Evolutionary conservation across 441 rosid species (phyloP), one percentile per base, ranked within the genome.

Genomic region (Breynia disticha): DNA sequence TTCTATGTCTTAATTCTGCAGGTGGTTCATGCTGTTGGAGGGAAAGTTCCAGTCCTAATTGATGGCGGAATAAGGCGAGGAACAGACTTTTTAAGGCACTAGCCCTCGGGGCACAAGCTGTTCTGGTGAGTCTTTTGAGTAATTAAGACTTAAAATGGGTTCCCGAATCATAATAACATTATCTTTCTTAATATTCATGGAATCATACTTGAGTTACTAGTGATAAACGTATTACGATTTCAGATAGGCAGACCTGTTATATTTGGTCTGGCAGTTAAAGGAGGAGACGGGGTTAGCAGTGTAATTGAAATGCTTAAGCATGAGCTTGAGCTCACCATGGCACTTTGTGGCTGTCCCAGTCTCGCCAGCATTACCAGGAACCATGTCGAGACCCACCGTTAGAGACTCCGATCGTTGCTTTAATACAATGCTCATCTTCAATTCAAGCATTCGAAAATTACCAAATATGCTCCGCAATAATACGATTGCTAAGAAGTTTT

Each of bases 1-100:
- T 28, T 5, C 35, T 9, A 28, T 28, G 35, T 9, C 35, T 9
- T 3, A 9, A 28, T 28, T 9, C 35, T 3, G 57, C 74, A 90
- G 95, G 70, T 90, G 67, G 91, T 79, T 65, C 71, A 72, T 0
- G 87, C 74, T 52, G 87, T 90, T 44, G 43, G 61, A 69, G 84
- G 95, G 48, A 82, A 61, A 66, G 64, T 84, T 66, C 95, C 91
- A 0, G 87, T 87, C 44, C 72, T 90, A n/a, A 24, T 86, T 46
- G 95, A 91, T 70, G 98, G 95, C 48, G 97, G 97, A 64, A 71
- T 86, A 8, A 61, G 95, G 59, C 80, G 95, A 50, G 98, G 95
- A 59, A 82, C 95, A 0, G 90, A 91, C 64, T 91, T 67, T 86
- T 91, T 79, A 88, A 90, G 68, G 95, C 97, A 1, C 64, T 90